These are phyloP conservation scores for Escovopsis weberi DNA, from an alignment of 2,329 filamentous ascomycete genomes.

Conservation along the genomic window DNA sequence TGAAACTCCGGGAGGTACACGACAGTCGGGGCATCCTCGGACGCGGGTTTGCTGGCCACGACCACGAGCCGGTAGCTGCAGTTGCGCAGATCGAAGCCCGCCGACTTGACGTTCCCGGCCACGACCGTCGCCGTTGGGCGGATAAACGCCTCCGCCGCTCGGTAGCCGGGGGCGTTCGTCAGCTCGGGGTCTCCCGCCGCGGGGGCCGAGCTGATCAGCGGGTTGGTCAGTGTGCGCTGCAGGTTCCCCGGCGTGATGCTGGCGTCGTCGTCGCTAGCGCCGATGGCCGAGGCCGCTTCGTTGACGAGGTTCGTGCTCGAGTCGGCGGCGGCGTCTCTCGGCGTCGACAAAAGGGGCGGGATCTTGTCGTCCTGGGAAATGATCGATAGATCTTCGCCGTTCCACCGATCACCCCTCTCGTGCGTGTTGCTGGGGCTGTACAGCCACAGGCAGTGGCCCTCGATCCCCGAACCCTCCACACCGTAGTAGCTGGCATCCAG, in stretches of 20 bases:
- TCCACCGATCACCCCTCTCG: constrained; percentile 85
- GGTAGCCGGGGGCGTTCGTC: constrained; percentile 55
- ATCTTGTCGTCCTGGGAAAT: constrained; percentile 68
- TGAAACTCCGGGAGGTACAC: constrained; percentile 86
- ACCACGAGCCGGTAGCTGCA: constrained; percentile 66
- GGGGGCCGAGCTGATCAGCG: constrained; percentile 46
- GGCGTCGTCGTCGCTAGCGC: constrained; percentile 32
- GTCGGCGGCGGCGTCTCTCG: constrained; percentile 24
- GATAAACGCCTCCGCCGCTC: constrained; percentile 86
- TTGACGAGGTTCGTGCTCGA: constrained; percentile 29
- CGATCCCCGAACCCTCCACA: constrained; percentile 67
- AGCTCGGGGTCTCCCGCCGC: constrained; percentile 38
- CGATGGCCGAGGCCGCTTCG: constrained; percentile 15
- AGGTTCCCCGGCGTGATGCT: constrained; percentile 63
- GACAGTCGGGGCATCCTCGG: constrained; percentile 56
- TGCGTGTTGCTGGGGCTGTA: constrained; percentile 79
- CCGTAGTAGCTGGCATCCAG: constrained; percentile 95
- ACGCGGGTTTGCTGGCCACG: constrained; percentile 41
- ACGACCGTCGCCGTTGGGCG: constrained; percentile 68
- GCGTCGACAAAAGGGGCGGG: constrained; percentile 37
- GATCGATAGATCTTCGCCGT: constrained; percentile 91
- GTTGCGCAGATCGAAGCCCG: constrained; percentile 69
- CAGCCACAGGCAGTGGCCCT: constrained; percentile 81
- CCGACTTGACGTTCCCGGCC: constrained; percentile 53
- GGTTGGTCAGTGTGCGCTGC: constrained; percentile 53